Conservation (phyloP, 371 early-diverging fungal genomes). For the Conidiobolus incongruus region DNA sequence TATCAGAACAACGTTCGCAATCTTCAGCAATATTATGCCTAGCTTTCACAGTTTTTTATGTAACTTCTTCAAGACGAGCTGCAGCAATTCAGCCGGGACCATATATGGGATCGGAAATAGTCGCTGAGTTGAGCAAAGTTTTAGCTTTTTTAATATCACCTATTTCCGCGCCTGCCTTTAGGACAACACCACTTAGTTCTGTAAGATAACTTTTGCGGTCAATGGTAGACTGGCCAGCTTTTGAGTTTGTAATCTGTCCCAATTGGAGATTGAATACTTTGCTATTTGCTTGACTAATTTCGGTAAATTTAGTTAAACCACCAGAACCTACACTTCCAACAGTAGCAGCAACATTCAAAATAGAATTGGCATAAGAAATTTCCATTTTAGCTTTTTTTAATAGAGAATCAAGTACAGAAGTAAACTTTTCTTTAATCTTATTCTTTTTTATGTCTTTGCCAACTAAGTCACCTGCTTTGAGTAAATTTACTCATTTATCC, state of each 20-base stretch:
- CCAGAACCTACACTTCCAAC: too few relatives aligned
- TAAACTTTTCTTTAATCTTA: constrained; percentile 25
- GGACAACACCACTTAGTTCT: constrained; percentile 58
- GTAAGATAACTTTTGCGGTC: constrained; percentile 92
- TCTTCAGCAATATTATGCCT: constrained; percentile 71
- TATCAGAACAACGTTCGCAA: constrained; percentile 80
- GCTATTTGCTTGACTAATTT: constrained; percentile 86
- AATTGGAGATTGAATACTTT: constrained; percentile 68
- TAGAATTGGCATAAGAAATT: constrained; percentile 20
- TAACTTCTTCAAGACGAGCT: constrained; percentile 86
- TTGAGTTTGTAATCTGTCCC: constrained; percentile 49
- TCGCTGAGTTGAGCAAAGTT: constrained; percentile 65
- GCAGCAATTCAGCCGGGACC: constrained; percentile 97
- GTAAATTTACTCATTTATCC: constrained; percentile 80
- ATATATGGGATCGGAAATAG: constrained; percentile 78
- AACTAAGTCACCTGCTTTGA: constrained; percentile 80
- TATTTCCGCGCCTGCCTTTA: constrained; percentile 74
- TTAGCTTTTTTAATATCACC: constrained; percentile 84
- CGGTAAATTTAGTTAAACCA: constrained; percentile 63
- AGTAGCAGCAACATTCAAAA: too few relatives aligned
- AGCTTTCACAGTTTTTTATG: constrained; percentile 62
- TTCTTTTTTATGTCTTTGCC: constrained; percentile 51
- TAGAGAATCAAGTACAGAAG: constrained; percentile 71
- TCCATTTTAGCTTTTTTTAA: constrained; percentile 36
- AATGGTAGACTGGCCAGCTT: constrained; percentile 57